Percentiles rank a stretch among this genome's conserved stretches.
Evolutionary conservation across 2,329 filamentous ascomycete genomes (phyloP).

Genomic region (Exophiala phaeomuriformis): DNA sequence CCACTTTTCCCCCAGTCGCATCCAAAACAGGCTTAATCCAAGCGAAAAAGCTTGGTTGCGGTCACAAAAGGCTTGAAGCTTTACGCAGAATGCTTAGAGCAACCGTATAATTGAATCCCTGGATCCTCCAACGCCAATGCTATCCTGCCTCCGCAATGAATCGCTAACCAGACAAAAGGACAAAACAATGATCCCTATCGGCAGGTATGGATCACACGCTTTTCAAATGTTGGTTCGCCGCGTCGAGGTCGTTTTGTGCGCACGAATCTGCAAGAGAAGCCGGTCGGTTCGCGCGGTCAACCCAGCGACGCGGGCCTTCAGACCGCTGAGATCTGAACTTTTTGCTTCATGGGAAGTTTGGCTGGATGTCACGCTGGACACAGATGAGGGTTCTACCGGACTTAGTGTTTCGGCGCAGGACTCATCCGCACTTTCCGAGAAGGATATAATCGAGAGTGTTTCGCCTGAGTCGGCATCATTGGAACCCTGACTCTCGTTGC

Average conservation of each 20-base stretch:
- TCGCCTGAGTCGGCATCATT: background rate
- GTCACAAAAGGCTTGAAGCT: background rate
- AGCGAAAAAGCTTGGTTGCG: background rate
- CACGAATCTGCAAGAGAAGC: slow-evolving; percentile 8
- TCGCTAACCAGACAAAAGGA: no score
- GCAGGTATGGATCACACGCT: background rate
- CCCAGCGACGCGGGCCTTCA: slow-evolving; percentile 7
- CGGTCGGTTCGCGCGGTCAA: slow-evolving; percentile 12
- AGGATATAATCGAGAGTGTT: background rate
- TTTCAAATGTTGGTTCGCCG: background rate
- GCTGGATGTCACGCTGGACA: slow-evolving; percentile 2
- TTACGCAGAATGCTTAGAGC: no score
- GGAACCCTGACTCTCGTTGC: background rate
- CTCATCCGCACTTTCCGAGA: background rate
- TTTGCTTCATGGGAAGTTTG: background rate
- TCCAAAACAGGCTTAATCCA: background rate
- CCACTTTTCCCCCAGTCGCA: no score
- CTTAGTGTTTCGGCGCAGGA: background rate
- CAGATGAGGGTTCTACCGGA: background rate
- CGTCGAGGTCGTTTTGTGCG: background rate
- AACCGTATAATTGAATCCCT: no score
- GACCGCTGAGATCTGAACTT: slow-evolving; percentile 2
- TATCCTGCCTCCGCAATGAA: no score
- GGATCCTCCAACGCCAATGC: no score
- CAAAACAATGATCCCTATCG: no score